Evolutionary conservation across 148 eudicot genomes (phyloP), one percentile per base, ranked within the genome.

Genomic region (Persicaria maculosa): DNA sequence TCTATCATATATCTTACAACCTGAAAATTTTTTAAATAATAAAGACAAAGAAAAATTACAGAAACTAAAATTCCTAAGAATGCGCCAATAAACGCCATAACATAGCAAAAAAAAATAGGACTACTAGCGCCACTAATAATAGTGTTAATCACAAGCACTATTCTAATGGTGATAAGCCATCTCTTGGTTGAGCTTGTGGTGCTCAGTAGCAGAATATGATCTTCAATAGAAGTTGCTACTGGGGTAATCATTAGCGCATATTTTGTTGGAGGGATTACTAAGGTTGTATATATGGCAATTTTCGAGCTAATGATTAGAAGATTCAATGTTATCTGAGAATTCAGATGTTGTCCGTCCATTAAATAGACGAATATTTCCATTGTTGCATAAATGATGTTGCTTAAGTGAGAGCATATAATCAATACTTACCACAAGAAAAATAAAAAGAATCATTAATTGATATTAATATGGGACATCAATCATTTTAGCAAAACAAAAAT

Each of bases 321-420:
- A 57, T 87, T 78, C 65, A 87, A 14, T 2, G 90, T 85, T 50
- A 87, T 76, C 47, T 87, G 86, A 6, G 88, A 82, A 25, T 69
- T 9, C 5, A 83, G 68, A 4, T 74, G 48, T 44, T 78, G 65
- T 44, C 88, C 88, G 58, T 77, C 85, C 90, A 87, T 87, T 3
- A 80, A 65, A 78, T 87, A 87, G 11, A 85, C 88, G 14, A 81
- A 15, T 43, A 85, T 54, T 36, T 83, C 86, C 86, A 87, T 84
- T 12, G 80, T 74, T 11, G 79, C 77, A 50, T 83, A 83, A 19
- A 52, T 79, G 44, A 81, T 48, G 11, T 84, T 85, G 57, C 79
- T 54, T 1, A 76, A 36, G 9, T 76, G 4, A 58, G 83, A 85
- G 74, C 86, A 81, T 2, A 85, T 11, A 4, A 79, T 14, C 78